Conservation (phyloP, 2,329 filamentous ascomycete genomes). For the Xenoacremonium recifei region DNA sequence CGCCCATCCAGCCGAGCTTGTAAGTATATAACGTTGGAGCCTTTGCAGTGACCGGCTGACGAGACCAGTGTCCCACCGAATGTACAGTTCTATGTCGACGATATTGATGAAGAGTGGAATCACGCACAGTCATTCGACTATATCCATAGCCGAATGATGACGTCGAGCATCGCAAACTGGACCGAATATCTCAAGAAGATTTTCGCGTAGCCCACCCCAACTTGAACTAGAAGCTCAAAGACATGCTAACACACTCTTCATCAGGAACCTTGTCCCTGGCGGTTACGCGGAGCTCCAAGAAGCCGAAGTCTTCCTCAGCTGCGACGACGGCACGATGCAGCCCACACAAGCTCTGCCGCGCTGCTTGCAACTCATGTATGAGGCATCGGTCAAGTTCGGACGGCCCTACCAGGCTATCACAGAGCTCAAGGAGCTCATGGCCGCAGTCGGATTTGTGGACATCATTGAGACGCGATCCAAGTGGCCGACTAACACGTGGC, state of each 20-base stretch:
- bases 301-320: no score
- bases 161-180: conserved; percentile 4
- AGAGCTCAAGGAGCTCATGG: background rate
- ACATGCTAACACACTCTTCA: background rate
- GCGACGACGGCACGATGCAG: no score
- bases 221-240: background rate
- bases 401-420: background rate
- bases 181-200: conserved; percentile 2
- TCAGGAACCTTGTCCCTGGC: conserved; percentile 5
- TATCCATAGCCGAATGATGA: conserved; percentile 9
- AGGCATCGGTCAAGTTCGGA: no score
- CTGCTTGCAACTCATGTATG: no score
- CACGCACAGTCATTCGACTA: conserved; percentile 6
- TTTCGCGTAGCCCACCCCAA: conserved; percentile 1
- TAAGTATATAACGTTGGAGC: background rate
- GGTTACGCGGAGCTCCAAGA: conserved; percentile 10
- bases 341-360: no score
- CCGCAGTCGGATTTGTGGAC: background rate
- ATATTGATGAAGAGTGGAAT: conserved; percentile 9
- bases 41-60: background rate
- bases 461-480: background rate
- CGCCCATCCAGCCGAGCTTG: conserved; percentile 7
- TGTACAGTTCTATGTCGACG: conserved; percentile 7
- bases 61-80: conserved; percentile 6
- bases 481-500: background rate